Percentiles rank a stretch among this genome's conserved stretches.
These are phyloP conservation scores for Rosellinia necatrix DNA, from an alignment of 2,329 filamentous ascomycete species.

Conservation along the genomic window DNA sequence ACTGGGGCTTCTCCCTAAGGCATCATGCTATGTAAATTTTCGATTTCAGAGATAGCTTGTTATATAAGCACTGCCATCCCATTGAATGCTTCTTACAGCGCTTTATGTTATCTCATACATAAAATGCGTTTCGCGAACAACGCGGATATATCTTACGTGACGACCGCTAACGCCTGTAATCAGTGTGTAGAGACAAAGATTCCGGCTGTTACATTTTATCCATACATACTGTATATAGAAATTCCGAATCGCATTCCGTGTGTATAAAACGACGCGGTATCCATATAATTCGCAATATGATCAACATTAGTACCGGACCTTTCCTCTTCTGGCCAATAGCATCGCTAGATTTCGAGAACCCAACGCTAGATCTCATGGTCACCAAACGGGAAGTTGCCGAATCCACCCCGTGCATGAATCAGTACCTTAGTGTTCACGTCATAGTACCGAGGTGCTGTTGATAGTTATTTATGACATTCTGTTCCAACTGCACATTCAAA, in stretches of 20 bases:
- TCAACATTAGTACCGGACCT: constrained; percentile 4
- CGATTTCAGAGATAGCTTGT: too few species aligned
- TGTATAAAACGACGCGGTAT: neutral
- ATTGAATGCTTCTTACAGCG: too few species aligned
- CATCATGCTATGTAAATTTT: too few species aligned
- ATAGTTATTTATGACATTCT: neutral
- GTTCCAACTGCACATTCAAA: neutral
- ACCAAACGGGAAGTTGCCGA: constrained; percentile 12
- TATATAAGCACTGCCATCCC: too few species aligned
- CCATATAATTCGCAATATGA: neutral
- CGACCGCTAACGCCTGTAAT: neutral
- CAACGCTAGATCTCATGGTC: neutral
- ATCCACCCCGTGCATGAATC: neutral
- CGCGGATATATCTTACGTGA: neutral
- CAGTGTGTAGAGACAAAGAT: too few species aligned
- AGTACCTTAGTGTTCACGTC: neutral
- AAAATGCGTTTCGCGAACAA: too few species aligned
- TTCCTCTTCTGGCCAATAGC: constrained; percentile 1
- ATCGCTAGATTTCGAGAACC: neutral
- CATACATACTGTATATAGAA: constrained; percentile 12
- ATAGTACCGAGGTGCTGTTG: neutral
- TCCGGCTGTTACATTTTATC: neutral
- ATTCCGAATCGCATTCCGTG: constrained; percentile 2
- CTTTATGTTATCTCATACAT: too few species aligned
- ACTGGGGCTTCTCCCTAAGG: too few species aligned